phyloP scores from a whole-genome alignment of 441 rosid species.

The Populus tomentosa region DNA sequence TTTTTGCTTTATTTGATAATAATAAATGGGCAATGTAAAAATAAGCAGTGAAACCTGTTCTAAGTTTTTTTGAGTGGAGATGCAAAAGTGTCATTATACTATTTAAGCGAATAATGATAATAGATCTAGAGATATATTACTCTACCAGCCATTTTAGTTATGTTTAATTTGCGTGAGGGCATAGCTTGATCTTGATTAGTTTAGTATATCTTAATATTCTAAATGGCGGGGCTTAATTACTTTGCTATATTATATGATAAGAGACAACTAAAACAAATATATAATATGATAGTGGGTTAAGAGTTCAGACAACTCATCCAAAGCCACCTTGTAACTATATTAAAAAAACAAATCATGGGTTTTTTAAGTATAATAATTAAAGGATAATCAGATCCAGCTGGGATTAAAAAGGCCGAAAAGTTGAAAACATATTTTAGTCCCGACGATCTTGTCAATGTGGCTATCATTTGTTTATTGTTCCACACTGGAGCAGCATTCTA shows the following conservation, averaged over 20 bases:
- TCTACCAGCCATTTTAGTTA: not conserved
- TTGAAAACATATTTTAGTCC: conserved; percentile 10
- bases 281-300: conserved; percentile 12
- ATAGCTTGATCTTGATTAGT: not conserved
- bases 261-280: not conserved
- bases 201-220: not conserved
- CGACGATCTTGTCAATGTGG: not conserved
- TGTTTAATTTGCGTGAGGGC: not conserved
- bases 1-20: no score
- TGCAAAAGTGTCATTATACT: no score
- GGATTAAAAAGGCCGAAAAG: not conserved
- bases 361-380: not conserved
- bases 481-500: not conserved
- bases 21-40: no score
- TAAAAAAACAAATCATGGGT: not conserved
- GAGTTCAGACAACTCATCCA: conserved; percentile 11
- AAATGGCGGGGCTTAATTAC: conserved; percentile 1
- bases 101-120: no score
- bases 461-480: not conserved
- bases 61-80: no score
- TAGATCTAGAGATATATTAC: not conserved
- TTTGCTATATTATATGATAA: not conserved
- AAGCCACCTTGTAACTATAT: not conserved
- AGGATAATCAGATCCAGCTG: conserved; percentile 6
- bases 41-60: no score